Evolutionary conservation across 2,329 filamentous ascomycete genomes (phyloP).

Genomic region (Verticillium dahliae): DNA sequence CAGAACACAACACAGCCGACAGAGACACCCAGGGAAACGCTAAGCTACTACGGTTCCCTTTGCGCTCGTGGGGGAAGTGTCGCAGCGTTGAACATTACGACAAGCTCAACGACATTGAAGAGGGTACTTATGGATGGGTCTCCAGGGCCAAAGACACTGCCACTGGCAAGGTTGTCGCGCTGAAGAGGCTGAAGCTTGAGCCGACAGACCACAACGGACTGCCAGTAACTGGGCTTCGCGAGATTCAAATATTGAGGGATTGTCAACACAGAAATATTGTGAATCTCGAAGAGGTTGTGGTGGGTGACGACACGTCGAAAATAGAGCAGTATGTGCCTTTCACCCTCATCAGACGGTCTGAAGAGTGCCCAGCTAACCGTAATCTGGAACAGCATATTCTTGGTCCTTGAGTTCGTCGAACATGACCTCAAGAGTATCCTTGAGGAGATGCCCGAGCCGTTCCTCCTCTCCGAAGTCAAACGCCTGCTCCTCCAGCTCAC

Average conservation of each 20-base stretch:
- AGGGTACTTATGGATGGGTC: slow-evolving; percentile 94
- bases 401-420: slow-evolving; percentile 96
- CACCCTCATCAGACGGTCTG: neutral
- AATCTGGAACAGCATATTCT: slow-evolving; percentile 58
- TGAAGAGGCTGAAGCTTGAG: slow-evolving; percentile 93
- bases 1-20: slow-evolving; percentile 26
- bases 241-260: slow-evolving; percentile 85
- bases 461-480: slow-evolving; percentile 88
- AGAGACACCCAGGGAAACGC: slow-evolving; percentile 23
- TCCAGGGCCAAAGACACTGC: slow-evolving; percentile 70
- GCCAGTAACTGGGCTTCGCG: slow-evolving; percentile 84
- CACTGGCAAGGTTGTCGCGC: slow-evolving; percentile 76
- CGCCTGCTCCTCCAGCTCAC: slow-evolving; percentile 79
- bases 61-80: slow-evolving; percentile 60
- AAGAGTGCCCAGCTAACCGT: slow-evolving; percentile 22
- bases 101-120: slow-evolving; percentile 92
- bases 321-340: slow-evolving; percentile 43
- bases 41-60: slow-evolving; percentile 66
- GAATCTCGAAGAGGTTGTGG: slow-evolving; percentile 72
- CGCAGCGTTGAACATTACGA: slow-evolving; percentile 84
- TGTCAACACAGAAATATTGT: slow-evolving; percentile 81
- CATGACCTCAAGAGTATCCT: slow-evolving; percentile 93
- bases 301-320: slow-evolving; percentile 54
- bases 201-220: slow-evolving; percentile 66
- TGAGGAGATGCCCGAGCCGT: slow-evolving; percentile 90